phyloP scores from a whole-genome alignment of 192 early-diverging fungal species.

The Entomortierella chlamydospora region DNA sequence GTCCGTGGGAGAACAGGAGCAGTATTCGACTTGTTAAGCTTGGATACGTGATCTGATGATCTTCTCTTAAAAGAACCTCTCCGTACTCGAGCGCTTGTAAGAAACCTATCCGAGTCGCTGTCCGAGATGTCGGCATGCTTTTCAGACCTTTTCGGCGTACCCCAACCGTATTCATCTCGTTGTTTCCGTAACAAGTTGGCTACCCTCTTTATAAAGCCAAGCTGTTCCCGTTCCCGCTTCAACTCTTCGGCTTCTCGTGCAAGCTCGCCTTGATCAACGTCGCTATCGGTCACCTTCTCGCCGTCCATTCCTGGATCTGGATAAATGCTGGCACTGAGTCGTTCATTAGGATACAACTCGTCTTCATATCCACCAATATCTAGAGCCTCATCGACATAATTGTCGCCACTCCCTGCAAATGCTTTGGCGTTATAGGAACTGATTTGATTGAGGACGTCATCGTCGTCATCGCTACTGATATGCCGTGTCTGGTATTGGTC shows the following conservation, averaged over 20 bases:
- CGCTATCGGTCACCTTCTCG: too few species aligned
- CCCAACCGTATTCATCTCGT: slow-evolving; percentile 35
- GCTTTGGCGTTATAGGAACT: background rate
- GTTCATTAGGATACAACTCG: slow-evolving; percentile 16
- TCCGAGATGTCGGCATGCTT: slow-evolving; percentile 3
- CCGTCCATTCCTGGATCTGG: background rate
- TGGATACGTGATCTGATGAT: background rate
- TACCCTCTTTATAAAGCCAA: slow-evolving; percentile 35
- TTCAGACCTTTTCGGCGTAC: slow-evolving; percentile 6
- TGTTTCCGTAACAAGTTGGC: slow-evolving; percentile 25
- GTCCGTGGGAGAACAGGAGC: background rate
- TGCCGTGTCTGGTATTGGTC: background rate
- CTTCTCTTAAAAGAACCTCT: background rate
- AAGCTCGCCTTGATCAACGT: slow-evolving; percentile 2
- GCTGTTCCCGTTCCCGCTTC: slow-evolving; percentile 21
- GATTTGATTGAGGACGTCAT: background rate
- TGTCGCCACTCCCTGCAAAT: background rate
- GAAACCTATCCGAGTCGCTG: background rate
- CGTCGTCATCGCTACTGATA: background rate
- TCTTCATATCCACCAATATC: slow-evolving; percentile 33
- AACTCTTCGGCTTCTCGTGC: slow-evolving; percentile 13
- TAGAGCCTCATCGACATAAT: slow-evolving; percentile 7
- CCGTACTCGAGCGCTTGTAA: slow-evolving; percentile 25
- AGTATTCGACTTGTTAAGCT: background rate
- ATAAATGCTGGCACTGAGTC: slow-evolving; percentile 8